Percentiles rank a stretch among this genome's conserved stretches.
These are phyloP conservation scores for Fusarium ramigenum DNA, from an alignment of 2,329 filamentous ascomycete genomes.

Conservation along the genomic window DNA sequence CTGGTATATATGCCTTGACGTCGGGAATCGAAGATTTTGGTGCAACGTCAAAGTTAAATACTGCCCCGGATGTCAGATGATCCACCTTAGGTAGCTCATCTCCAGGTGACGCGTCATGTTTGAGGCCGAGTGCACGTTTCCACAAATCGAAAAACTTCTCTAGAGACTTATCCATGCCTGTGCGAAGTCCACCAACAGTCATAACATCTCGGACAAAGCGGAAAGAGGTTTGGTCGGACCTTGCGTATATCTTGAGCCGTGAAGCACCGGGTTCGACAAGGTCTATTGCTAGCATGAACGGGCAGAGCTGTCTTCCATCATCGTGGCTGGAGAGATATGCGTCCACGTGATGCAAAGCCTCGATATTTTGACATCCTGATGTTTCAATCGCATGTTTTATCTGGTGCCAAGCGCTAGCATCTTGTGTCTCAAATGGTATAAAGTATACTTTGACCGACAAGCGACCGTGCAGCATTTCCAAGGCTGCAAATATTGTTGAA, in stretches of 20 bases:
- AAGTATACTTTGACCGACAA: not conserved
- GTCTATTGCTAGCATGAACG: constrained; percentile 4
- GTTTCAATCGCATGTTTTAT: not conserved
- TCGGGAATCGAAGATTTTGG: not conserved
- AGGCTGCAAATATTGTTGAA: not conserved
- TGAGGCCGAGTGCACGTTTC: not conserved
- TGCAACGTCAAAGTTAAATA: not conserved
- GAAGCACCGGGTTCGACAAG: not conserved
- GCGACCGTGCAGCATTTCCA: not conserved
- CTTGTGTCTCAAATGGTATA: not conserved
- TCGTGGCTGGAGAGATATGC: not conserved
- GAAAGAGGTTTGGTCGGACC: not conserved
- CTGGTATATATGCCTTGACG: not conserved
- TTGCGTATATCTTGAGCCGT: not conserved
- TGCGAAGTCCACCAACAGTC: not conserved
- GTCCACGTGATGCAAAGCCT: not conserved
- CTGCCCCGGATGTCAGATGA: not conserved
- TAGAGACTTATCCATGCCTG: not conserved
- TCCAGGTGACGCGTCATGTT: not conserved
- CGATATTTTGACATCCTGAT: not conserved
- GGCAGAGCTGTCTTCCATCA: not conserved
- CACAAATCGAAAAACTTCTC: not conserved
- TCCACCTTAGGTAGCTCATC: not conserved
- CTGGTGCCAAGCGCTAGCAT: not conserved
- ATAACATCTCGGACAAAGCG: not conserved